phyloP scores from a whole-genome alignment of 202 grass and related monocot species.

The Cymbopogon flexuosus region DNA sequence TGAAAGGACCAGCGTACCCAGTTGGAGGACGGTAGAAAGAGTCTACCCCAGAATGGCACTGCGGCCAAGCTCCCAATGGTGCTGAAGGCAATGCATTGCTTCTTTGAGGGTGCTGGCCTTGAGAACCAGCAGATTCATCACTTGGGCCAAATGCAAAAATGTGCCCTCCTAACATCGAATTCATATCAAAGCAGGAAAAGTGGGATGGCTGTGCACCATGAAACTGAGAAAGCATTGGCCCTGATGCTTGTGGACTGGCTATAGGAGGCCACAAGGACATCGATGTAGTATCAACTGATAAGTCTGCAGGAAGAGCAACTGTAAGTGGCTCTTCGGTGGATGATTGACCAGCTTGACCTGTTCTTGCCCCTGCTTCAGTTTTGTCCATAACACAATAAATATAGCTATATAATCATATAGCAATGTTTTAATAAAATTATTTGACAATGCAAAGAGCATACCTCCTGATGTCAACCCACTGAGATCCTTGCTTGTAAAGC shows the following conservation, averaged over 20 bases:
- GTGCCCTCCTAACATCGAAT: slow-evolving; percentile 60
- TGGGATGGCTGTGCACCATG: slow-evolving; percentile 61
- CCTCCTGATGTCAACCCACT: slow-evolving; percentile 56
- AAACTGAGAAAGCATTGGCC: slow-evolving; percentile 76
- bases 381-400: slow-evolving; percentile 23
- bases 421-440: slow-evolving; percentile 23
- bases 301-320: slow-evolving; percentile 90
- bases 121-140: slow-evolving; percentile 66
- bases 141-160: slow-evolving; percentile 71
- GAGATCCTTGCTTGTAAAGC: slow-evolving; percentile 47
- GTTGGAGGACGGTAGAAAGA: slow-evolving; percentile 78
- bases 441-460: slow-evolving; percentile 34
- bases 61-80: slow-evolving; percentile 61
- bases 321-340: slow-evolving; percentile 56
- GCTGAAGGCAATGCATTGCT: slow-evolving; percentile 51
- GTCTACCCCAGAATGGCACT: slow-evolving; percentile 66
- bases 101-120: slow-evolving; percentile 67
- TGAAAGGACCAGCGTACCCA: slow-evolving; percentile 80
- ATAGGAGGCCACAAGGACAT: slow-evolving; percentile 79
- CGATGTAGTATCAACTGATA: slow-evolving; percentile 82
- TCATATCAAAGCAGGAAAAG: slow-evolving; percentile 91
- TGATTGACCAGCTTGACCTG: slow-evolving; percentile 53
- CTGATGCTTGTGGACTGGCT: slow-evolving; percentile 67
- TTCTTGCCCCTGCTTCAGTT: slow-evolving; percentile 52
- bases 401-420: slow-evolving; percentile 22